phyloP scores from a whole-genome alignment of 495 filamentous ascomycete species.

The Neurospora sp. region DNA sequence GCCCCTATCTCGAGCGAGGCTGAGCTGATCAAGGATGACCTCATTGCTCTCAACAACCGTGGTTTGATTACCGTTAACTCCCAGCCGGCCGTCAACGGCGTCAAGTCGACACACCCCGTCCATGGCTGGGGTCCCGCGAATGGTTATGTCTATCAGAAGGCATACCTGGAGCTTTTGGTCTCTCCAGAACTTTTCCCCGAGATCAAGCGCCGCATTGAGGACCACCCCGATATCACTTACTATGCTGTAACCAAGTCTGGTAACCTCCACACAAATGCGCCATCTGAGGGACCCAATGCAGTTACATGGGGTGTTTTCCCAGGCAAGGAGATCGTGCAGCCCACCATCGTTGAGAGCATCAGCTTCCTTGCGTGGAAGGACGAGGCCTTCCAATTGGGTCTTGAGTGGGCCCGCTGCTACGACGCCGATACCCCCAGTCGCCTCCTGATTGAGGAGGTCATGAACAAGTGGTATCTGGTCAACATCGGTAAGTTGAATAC shows the following conservation, averaged over 20 bases:
- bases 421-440: slow-evolving; percentile 69
- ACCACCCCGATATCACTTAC: slow-evolving; percentile 76
- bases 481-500: slow-evolving; percentile 69
- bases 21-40: slow-evolving; percentile 59
- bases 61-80: slow-evolving; percentile 96
- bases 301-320: slow-evolving; percentile 99
- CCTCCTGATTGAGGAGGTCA: slow-evolving; percentile 66
- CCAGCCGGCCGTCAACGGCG: slow-evolving; percentile 91
- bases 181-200: slow-evolving; percentile 68
- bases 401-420: slow-evolving; percentile 91
- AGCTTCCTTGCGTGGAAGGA: slow-evolving; percentile 99
- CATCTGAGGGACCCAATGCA: slow-evolving; percentile 80
- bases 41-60: slow-evolving; percentile 72
- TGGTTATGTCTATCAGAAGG: slow-evolving; percentile 97
- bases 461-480: slow-evolving; percentile 85
- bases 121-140: slow-evolving; percentile 92
- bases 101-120: slow-evolving; percentile 73
- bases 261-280: slow-evolving; percentile 73
- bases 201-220: slow-evolving; percentile 68
- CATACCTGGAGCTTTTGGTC: slow-evolving; percentile 87
- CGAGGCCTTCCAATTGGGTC: slow-evolving; percentile 85
- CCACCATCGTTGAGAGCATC: slow-evolving; percentile 96
- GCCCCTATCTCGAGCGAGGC: slow-evolving; percentile 74
- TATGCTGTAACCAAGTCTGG: slow-evolving; percentile 80
- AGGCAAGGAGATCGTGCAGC: slow-evolving; percentile 96